Evolutionary conservation across 208 protist species (phyloP).

Genomic region (Porcisia hertigi): DNA sequence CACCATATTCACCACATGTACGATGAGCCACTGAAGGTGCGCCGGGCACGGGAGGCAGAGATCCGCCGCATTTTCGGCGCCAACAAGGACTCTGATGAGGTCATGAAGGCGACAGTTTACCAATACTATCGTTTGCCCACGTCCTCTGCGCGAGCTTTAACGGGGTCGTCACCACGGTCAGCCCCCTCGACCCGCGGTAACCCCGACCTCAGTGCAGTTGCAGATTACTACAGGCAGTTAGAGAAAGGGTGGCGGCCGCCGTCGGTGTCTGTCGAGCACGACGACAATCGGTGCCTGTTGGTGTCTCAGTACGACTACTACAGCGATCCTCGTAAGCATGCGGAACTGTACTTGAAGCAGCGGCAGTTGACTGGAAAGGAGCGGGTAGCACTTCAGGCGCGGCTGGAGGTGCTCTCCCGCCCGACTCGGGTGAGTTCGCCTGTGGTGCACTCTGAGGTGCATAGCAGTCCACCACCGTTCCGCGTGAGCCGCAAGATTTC

Average conservation of each 20-base stretch:
- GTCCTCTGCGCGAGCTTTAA: constrained; percentile 3
- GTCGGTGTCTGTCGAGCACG: constrained; percentile 44
- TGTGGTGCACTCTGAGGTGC: constrained; percentile 32
- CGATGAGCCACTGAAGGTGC: constrained; percentile 50
- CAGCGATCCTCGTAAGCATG: constrained; percentile 35
- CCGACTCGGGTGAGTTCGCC: constrained; percentile 52
- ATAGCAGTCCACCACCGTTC: constrained; percentile 47
- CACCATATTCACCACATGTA: constrained; percentile 73
- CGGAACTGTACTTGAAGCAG: constrained; percentile 29
- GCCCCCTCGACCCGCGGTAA: not conserved
- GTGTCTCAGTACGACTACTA: constrained; percentile 62
- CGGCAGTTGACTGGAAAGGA: constrained; percentile 22
- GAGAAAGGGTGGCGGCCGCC: constrained; percentile 64
- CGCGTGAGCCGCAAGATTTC: constrained; percentile 49
- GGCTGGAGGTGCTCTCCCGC: constrained; percentile 47
- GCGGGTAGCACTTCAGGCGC: constrained; percentile 29
- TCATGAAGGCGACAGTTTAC: constrained; percentile 28
- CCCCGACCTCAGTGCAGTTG: constrained; percentile 6
- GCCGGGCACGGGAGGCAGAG: constrained; percentile 38
- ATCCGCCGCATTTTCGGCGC: constrained; percentile 44
- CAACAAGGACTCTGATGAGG: constrained; percentile 19
- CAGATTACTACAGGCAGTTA: constrained; percentile 25
- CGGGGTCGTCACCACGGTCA: constrained; percentile 14
- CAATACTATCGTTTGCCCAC: constrained; percentile 28
- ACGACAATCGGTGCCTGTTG: constrained; percentile 56